Percentiles rank a stretch among this genome's conserved stretches.
phyloP scores from a whole-genome alignment of 495 filamentous ascomycete species.

The Geoglossum glabrum region DNA sequence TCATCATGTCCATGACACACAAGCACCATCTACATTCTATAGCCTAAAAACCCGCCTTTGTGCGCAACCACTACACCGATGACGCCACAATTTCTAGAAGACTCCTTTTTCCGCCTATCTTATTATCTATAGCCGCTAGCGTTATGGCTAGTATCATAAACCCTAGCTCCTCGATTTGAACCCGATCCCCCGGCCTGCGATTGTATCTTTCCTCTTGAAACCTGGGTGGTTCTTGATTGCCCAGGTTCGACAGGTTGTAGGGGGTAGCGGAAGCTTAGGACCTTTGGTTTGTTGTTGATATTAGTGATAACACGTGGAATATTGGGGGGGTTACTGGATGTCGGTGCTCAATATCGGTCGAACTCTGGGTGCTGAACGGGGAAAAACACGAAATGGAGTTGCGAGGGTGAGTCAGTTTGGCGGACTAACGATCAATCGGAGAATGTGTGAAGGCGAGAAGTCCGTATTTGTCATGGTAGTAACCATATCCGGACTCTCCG shows the following conservation, averaged over 20 bases:
- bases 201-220: constrained; percentile 9
- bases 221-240: constrained; percentile 3
- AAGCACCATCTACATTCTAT: background rate
- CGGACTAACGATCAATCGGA: constrained; percentile 10
- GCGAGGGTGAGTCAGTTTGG: constrained; percentile 7
- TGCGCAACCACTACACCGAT: background rate
- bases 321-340: too few species aligned
- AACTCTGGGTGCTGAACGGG: too few species aligned
- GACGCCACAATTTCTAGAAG: background rate
- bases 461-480: constrained; percentile 11
- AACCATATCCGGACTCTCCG: constrained; percentile 8
- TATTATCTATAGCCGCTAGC: background rate
- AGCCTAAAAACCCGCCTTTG: background rate
- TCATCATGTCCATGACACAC: too few species aligned
- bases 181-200: constrained; percentile 7
- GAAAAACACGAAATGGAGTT: too few species aligned
- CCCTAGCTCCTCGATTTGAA: background rate
- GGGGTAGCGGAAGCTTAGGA: constrained; percentile 9
- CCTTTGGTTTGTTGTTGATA: too few species aligned
- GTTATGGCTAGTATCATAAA: background rate
- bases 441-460: constrained; percentile 13
- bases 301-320: too few species aligned
- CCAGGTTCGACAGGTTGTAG: background rate
- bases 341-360: too few species aligned
- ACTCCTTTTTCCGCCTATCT: background rate